Percentiles rank a stretch among this genome's conserved stretches.
phyloP scores from a whole-genome alignment of 108 stramenopile species.

The Fragilaria radians region DNA sequence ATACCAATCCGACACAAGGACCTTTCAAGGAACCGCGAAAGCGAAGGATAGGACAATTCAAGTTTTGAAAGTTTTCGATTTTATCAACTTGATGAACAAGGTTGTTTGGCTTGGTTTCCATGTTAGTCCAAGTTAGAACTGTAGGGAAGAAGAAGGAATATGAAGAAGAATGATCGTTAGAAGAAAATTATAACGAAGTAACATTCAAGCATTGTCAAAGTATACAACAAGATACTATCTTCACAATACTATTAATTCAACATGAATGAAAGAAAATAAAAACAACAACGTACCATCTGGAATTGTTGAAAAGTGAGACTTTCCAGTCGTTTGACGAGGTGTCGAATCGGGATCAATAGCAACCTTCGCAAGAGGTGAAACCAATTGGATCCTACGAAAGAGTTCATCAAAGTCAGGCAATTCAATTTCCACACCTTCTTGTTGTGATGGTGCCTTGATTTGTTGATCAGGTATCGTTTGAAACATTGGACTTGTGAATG shows the following conservation, averaged over 20 bases:
- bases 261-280: background rate
- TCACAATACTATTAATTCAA: too few relatives aligned
- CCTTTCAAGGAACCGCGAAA: conserved; percentile 43
- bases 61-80: conserved; percentile 49
- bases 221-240: too few relatives aligned
- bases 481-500: conserved; percentile 58
- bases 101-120: conserved; percentile 32
- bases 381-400: conserved; percentile 39
- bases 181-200: background rate
- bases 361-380: conserved; percentile 43
- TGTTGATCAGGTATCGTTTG: conserved; percentile 37
- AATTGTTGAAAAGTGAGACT: background rate
- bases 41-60: conserved; percentile 40
- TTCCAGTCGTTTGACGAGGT: background rate
- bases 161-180: background rate
- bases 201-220: background rate
- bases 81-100: conserved; percentile 41
- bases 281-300: background rate
- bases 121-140: conserved; percentile 33
- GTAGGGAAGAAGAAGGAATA: background rate
- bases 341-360: background rate
- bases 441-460: conserved; percentile 42
- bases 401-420: conserved; percentile 53
- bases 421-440: conserved; percentile 47
- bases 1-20: conserved; percentile 32